Base-by-base conservation (phyloP, 1,284 basidiomycete species). In the Wallemia ichthyophaga region DNA sequence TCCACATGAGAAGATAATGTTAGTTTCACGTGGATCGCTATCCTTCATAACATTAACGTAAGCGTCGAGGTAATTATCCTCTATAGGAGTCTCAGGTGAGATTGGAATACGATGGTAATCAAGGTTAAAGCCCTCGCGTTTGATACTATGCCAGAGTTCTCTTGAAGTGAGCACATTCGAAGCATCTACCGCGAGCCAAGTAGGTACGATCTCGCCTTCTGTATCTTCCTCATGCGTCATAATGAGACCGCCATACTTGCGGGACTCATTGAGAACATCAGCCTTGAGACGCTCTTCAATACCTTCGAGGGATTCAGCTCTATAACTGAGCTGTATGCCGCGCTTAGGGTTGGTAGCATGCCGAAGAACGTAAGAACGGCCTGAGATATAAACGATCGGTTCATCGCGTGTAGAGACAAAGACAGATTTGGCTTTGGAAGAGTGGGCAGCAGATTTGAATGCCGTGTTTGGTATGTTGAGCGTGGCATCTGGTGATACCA, bases 11-110 rank as follows among this genome's bases (percentile, higher is more conserved):
- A 98, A 95, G 1, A 98, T 85, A 19, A 98, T 74, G 0, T 83
- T 81, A 0, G 86, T 88, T 23, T 74, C 75, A 7, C 80, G 71
- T 0, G 92, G 89, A 64, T 94, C 85, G 0, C 83, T 79, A 37
- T 78, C 72, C 64, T 81, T 79, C 65, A 98, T 82, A 57, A 91
- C 80, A 15, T 78, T 76, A 21, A 92, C 75, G 69, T 95, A 94
- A 1, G 86, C 84, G 69, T 98, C 94, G 17, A 96, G 78, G 67
- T 94, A 94, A 66, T 88, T 88, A 68, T 91, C 83, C 79, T 92
- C 87, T 58, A 91, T 85, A 1, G 83, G 83, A 7, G 81, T 78
- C 66, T 91, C 83, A 0, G 85, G 83, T 5, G 88, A 85, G 57
- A 98, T 92, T 3, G 94, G 92, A 57, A 96, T 91, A 19, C 88